Evolutionary conservation across 2,329 filamentous ascomycete genomes (phyloP).

Genomic region (Monilinia polystroma): DNA sequence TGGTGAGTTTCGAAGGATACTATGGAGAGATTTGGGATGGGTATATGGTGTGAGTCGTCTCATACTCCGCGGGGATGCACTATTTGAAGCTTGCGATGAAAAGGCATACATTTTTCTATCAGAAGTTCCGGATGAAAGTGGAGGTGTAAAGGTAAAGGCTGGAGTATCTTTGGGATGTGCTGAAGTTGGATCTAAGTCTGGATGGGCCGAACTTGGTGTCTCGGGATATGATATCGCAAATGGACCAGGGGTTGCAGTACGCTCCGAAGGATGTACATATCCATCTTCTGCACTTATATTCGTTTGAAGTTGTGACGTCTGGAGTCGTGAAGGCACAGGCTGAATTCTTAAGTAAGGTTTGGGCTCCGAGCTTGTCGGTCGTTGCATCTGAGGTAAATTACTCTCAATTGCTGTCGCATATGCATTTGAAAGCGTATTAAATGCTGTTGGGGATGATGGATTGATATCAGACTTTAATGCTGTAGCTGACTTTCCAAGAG

Average conservation of each 20-base stretch:
- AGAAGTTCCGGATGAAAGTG: constrained; percentile 38
- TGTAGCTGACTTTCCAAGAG: constrained; percentile 45
- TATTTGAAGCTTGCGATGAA: constrained; percentile 28
- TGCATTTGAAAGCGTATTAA: constrained; percentile 66
- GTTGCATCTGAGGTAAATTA: constrained; percentile 49
- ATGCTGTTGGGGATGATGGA: constrained; percentile 59
- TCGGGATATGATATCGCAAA: constrained; percentile 40
- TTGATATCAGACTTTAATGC: constrained; percentile 49
- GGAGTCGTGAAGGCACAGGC: constrained; percentile 30
- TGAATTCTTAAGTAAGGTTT: constrained; percentile 44
- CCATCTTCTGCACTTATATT: constrained; percentile 27
- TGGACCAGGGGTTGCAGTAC: constrained; percentile 39
- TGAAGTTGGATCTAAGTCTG: constrained; percentile 28
- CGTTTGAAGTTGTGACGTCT: constrained; percentile 37
- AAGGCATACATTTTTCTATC: constrained; percentile 36
- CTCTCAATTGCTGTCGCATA: constrained; percentile 63
- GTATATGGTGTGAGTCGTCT: constrained; percentile 52
- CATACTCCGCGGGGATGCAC: constrained; percentile 43
- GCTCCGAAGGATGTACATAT: constrained; percentile 35
- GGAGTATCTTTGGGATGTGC: constrained; percentile 27
- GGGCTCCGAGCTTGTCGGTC: constrained; percentile 37
- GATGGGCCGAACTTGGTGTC: constrained; percentile 37
- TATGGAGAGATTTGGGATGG: constrained; percentile 58
- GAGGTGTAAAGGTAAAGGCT: constrained; percentile 39
- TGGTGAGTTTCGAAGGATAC: constrained; percentile 66